These are phyloP conservation scores for Escovopsis weberi DNA, from an alignment of 2,329 filamentous ascomycete genomes.

Conservation along the genomic window DNA sequence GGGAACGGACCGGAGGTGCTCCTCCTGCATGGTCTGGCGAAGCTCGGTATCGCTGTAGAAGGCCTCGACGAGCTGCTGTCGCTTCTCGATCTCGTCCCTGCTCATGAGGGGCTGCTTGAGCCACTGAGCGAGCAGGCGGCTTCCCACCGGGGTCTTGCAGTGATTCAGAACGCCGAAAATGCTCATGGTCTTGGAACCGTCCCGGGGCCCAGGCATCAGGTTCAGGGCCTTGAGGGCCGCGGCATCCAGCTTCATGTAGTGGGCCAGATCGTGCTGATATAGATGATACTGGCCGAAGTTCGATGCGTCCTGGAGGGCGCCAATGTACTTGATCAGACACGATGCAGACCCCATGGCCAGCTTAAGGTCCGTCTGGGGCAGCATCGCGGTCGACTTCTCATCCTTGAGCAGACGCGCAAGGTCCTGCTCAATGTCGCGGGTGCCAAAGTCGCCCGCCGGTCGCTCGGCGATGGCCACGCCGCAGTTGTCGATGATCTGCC, in stretches of 20 bases:
- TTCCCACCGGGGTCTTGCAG: constrained; percentile 92
- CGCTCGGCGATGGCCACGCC: constrained; percentile 81
- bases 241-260: constrained; percentile 97
- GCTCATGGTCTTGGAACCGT: constrained; percentile 96
- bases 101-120: constrained; percentile 95
- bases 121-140: constrained; percentile 84
- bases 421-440: constrained; percentile 91
- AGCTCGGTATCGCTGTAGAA: constrained; percentile 89
- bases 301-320: constrained; percentile 74
- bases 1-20: constrained; percentile 82
- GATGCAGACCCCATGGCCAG: constrained; percentile 92
- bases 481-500: constrained; percentile 81
- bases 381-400: constrained; percentile 57
- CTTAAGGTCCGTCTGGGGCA: constrained; percentile 87
- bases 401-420: constrained; percentile 76
- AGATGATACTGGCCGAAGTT: constrained; percentile 97
- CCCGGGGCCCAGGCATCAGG: constrained; percentile 87
- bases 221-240: constrained; percentile 89
- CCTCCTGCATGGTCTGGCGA: constrained; percentile 90
- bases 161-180: constrained; percentile 88
- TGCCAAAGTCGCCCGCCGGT: constrained; percentile 61
- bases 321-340: constrained; percentile 86
- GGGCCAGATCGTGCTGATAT: constrained; percentile 90
- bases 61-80: constrained; percentile 88
- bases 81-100: constrained; percentile 71